phyloP scores from a whole-genome alignment of 768 basidiomycete genomes.

The Trametes elegans region DNA sequence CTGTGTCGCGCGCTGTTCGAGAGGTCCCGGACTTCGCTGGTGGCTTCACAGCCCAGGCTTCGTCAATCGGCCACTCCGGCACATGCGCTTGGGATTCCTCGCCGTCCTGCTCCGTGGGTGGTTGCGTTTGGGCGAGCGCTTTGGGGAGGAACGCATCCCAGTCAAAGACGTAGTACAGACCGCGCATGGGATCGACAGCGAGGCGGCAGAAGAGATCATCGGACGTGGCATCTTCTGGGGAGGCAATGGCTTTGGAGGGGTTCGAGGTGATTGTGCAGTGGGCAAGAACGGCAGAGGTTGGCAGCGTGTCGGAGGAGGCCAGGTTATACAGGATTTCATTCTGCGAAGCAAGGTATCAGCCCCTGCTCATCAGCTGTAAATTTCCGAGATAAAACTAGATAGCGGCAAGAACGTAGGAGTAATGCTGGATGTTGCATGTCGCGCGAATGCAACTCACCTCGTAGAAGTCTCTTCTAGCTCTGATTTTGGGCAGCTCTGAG shows the following conservation, averaged over 20 bases:
- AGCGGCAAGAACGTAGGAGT: background rate
- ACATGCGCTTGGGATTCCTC: background rate
- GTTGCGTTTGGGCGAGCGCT: slow-evolving; percentile 35
- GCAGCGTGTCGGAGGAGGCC: slow-evolving; percentile 43
- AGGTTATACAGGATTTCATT: slow-evolving; percentile 72
- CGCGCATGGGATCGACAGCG: slow-evolving; percentile 56
- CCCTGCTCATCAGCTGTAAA: too few relatives aligned
- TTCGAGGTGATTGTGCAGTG: slow-evolving; percentile 45
- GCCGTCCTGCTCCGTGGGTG: background rate
- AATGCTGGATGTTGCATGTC: too few relatives aligned
- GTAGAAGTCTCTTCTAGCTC: slow-evolving; percentile 57
- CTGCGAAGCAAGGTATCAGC: slow-evolving; percentile 34
- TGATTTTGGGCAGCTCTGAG: slow-evolving; percentile 54
- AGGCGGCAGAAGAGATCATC: slow-evolving; percentile 44
- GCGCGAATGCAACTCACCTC: slow-evolving; percentile 44
- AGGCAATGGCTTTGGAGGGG: background rate
- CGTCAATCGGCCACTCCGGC: slow-evolving; percentile 3
- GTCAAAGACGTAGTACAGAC: slow-evolving; percentile 59
- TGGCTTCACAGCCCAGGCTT: slow-evolving; percentile 19
- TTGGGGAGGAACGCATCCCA: slow-evolving; percentile 51
- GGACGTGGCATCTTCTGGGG: background rate
- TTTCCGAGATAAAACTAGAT: too few relatives aligned
- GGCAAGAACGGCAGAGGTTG: slow-evolving; percentile 49
- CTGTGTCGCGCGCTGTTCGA: background rate
- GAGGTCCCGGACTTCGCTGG: slow-evolving; percentile 2